Base-by-base conservation (phyloP, 2,329 filamentous ascomycete species). In the Nigrospora osmanthi region DNA sequence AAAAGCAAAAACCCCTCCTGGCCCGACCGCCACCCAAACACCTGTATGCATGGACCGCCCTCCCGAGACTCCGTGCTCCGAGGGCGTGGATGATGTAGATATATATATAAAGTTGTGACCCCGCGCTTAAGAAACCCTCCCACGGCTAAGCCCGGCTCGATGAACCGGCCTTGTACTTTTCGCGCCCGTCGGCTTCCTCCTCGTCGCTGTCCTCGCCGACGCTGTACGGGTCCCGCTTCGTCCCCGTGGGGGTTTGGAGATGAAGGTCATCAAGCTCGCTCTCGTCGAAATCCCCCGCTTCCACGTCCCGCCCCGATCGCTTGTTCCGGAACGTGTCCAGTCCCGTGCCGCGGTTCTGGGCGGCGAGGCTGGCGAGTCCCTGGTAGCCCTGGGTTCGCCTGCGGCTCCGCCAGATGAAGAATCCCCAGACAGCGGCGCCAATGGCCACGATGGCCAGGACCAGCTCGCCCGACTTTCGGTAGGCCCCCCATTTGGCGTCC, bases 401-500 rank as follows among this genome's bases (percentile, higher is more conserved):
- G 40, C 82, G 76, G 47, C 80, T 73, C 47, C 72, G 73, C 78
- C 80, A 85, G 56, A 86, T 65, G 52, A 76, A 83, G 60, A 81
- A 86, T n/a, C 83, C 87, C 83, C 88, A 95, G 12, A 78, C 69
- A 6, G 68, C 70, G 1, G 86, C 87, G 1, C 81, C 83, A 47
- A 93, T 78, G 42, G 84, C 72, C 15, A 95, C 87, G 40, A 96
- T 80, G 14, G 90, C 80, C 3, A 96, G 75, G 2, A 89, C 89
- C 7, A 90, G 79, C 65, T 94, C 88, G 42, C 90, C 89, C 3
- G 87, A 93, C 56, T 87, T 84, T 60, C 85, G 85, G 65, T 96
- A 96, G 0, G 90, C 90, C 42, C 83, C 79, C 87, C 89, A 94
- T 57, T 90, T 87, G 15, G 89, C 89, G 28, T 88, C 80, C 54